Evolutionary conservation across 1,284 basidiomycete species (phyloP).

Genomic region (Naganishia albida): DNA sequence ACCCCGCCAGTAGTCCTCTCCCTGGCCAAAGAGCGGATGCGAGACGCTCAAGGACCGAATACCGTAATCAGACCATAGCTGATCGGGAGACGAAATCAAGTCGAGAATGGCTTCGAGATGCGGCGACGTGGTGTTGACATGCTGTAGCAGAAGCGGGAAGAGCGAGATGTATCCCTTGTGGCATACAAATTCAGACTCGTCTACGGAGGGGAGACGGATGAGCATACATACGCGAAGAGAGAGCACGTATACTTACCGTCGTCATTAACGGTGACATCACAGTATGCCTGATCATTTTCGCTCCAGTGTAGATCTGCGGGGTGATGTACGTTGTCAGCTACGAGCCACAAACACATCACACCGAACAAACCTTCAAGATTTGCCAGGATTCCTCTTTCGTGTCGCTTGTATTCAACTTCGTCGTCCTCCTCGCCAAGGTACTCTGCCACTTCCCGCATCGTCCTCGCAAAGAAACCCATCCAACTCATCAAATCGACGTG

Average conservation of each 20-base stretch:
- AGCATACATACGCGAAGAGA: neutral
- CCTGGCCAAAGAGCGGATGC: conserved; percentile 83
- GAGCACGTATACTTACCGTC: conserved; percentile 62
- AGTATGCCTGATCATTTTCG: conserved; percentile 85
- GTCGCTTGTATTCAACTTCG: conserved; percentile 68
- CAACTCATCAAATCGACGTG: conserved; percentile 90
- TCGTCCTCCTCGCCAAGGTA: conserved; percentile 83
- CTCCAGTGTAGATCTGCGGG: conserved; percentile 84
- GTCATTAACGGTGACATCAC: conserved; percentile 79
- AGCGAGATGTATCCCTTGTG: conserved; percentile 89
- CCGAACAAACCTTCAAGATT: conserved; percentile 75
- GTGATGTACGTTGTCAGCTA: neutral
- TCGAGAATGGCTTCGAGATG: conserved; percentile 78
- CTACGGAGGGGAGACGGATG: conserved; percentile 53
- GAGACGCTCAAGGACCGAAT: conserved; percentile 79
- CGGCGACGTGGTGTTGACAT: conserved; percentile 72
- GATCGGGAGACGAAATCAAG: conserved; percentile 71
- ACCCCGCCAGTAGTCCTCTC: conserved; percentile 95
- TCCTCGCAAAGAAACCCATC: conserved; percentile 90
- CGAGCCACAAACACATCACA: conserved; percentile 3
- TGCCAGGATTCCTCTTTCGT: conserved; percentile 73
- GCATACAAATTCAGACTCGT: conserved; percentile 86
- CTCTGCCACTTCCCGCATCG: conserved; percentile 80
- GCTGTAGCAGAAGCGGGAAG: conserved; percentile 82
- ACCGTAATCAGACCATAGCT: conserved; percentile 88